Conservation (phyloP, 1,139 yeast genomes). For the Saccharomyces hybrid region DNA sequence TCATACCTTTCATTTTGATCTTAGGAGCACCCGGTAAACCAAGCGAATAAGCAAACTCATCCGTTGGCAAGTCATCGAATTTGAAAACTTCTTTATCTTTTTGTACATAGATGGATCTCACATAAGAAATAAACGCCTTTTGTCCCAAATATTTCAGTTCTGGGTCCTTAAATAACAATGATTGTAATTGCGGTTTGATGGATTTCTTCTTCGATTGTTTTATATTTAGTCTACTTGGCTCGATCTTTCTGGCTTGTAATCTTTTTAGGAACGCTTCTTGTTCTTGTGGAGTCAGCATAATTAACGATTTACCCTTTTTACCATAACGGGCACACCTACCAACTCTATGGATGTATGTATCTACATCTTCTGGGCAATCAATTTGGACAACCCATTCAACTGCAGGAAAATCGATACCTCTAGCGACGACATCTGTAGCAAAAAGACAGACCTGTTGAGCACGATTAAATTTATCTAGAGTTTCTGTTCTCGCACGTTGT, state of each 20-base stretch:
- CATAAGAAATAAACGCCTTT: constrained; percentile 88
- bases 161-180: constrained; percentile 85
- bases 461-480: constrained; percentile 74
- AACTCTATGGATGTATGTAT: constrained; percentile 92
- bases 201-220: constrained; percentile 71
- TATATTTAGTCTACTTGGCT: constrained; percentile 64
- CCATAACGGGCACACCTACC: constrained; percentile 96
- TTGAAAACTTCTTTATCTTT: constrained; percentile 80
- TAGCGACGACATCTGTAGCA: constrained; percentile 94
- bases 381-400: constrained; percentile 96
- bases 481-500: constrained; percentile 86
- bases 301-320: constrained; percentile 73
- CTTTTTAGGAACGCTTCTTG: constrained; percentile 68
- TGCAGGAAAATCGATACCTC: constrained; percentile 96
- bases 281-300: constrained; percentile 79
- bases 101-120: constrained; percentile 76
- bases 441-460: constrained; percentile 84
- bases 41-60: constrained; percentile 74
- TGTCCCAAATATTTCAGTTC: constrained; percentile 88
- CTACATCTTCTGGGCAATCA: constrained; percentile 93
- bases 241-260: constrained; percentile 55
- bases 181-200: constrained; percentile 78
- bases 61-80: constrained; percentile 68
- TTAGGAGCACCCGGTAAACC: constrained; percentile 97
- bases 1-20: constrained; percentile 58